These are phyloP conservation scores for Jatropha curcas DNA, from an alignment of 345 rosid species.

Conservation along the genomic window DNA sequence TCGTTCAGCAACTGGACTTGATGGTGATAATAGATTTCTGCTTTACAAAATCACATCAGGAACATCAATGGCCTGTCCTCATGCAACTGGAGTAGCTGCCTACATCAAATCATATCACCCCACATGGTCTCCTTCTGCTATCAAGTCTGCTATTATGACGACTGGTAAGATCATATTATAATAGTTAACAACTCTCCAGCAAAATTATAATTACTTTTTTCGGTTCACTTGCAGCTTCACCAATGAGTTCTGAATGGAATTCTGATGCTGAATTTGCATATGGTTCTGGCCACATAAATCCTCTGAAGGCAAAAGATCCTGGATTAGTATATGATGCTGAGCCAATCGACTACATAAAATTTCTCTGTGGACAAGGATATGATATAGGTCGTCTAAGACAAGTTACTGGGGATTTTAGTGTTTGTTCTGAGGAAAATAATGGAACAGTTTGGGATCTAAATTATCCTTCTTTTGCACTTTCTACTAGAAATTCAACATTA, in stretches of 20 bases:
- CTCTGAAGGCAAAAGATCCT: slow-evolving; percentile 31
- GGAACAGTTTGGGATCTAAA: slow-evolving; percentile 44
- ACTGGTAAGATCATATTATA: slow-evolving; percentile 33
- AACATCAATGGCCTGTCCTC: slow-evolving; percentile 65
- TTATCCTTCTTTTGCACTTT: slow-evolving; percentile 38
- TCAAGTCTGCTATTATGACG: slow-evolving; percentile 44
- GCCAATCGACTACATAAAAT: slow-evolving; percentile 38
- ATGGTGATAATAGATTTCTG: slow-evolving; percentile 31
- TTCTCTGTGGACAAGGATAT: slow-evolving; percentile 49
- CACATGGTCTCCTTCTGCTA: slow-evolving; percentile 41
- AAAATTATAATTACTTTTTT: too few relatives aligned
- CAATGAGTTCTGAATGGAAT: slow-evolving; percentile 23
- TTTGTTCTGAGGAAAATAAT: slow-evolving; percentile 14
- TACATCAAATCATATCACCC: slow-evolving; percentile 44
- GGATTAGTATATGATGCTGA: slow-evolving; percentile 45
- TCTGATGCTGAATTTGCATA: slow-evolving; percentile 39
- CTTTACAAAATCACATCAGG: slow-evolving; percentile 45
- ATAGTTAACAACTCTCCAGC: too few relatives aligned
- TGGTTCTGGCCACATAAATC: slow-evolving; percentile 43
- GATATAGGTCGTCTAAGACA: slow-evolving; percentile 9
- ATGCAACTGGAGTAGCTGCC: slow-evolving; percentile 49
- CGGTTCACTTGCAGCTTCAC: slow-evolving; percentile 22
- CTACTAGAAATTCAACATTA: background rate
- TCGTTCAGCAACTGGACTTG: background rate
- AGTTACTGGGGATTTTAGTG: slow-evolving; percentile 28